A percentile compares a stretch with the other conserved stretches of the same genome.
Evolutionary conservation across 2,329 filamentous ascomycete genomes (phyloP).

Genomic region (Fusarium coicis): DNA sequence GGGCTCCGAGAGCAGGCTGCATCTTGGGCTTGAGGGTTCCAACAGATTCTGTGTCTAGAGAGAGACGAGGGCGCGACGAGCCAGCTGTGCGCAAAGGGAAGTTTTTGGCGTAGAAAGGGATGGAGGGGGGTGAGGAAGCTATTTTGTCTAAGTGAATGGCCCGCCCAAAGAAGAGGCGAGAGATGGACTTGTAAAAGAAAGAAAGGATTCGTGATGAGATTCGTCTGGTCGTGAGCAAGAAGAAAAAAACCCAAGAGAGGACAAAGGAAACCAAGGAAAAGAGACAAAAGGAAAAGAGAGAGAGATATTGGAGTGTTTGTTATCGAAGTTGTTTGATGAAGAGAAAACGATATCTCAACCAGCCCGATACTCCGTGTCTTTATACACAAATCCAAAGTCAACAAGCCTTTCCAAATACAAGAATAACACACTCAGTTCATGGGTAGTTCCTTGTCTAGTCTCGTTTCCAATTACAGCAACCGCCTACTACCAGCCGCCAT

Average conservation of each 20-base stretch:
- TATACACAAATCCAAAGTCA: conserved; percentile 38
- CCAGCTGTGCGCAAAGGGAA: conserved; percentile 55
- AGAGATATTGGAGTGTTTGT: conserved; percentile 25
- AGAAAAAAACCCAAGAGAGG: conserved; percentile 40
- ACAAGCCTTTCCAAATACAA: conserved; percentile 5
- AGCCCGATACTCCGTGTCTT: conserved; percentile 27
- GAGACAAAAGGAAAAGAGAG: conserved; percentile 39
- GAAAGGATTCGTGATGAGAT: conserved; percentile 15
- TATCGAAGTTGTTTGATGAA: conserved; percentile 40
- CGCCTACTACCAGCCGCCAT: conserved; percentile 35
- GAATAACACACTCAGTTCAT: background rate
- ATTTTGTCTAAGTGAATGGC: conserved; percentile 45
- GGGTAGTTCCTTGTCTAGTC: conserved; percentile 31
- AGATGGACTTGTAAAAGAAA: conserved; percentile 4
- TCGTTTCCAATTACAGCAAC: conserved; percentile 43
- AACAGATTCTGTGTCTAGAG: conserved; percentile 52
- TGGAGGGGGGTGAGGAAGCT: conserved; percentile 46
- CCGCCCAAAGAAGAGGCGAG: conserved; percentile 40
- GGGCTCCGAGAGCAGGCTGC: conserved; percentile 71
- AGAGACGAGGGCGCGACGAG: conserved; percentile 55
- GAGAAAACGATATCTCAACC: conserved; percentile 21
- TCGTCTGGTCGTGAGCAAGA: conserved; percentile 31
- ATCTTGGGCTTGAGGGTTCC: conserved; percentile 49
- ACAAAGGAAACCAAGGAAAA: conserved; percentile 45
- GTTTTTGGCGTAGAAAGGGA: conserved; percentile 56